A percentile compares a stretch with the other conserved stretches of the same genome.
phyloP scores from a whole-genome alignment of 768 basidiomycete species.

The Amanita muscaria region DNA sequence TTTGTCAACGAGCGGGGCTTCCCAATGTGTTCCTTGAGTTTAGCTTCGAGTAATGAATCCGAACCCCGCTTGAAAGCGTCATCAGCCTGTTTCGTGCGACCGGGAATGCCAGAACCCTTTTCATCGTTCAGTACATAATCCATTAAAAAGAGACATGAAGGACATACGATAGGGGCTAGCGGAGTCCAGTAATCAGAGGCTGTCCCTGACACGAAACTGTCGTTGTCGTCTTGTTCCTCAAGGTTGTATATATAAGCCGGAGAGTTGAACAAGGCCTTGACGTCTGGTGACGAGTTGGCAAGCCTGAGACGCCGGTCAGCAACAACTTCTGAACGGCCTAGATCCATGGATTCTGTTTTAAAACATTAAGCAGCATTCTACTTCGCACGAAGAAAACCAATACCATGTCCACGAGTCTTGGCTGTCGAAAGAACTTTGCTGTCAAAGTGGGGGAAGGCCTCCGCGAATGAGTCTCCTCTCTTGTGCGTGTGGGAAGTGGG shows the following conservation, averaged over 20 bases:
- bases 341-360: constrained; percentile 61
- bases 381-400: constrained; percentile 6
- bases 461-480: constrained; percentile 87
- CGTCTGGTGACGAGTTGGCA: constrained; percentile 87
- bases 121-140: constrained; percentile 10
- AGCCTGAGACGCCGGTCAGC: constrained; percentile 69
- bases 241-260: constrained; percentile 77
- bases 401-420: constrained; percentile 55
- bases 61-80: constrained; percentile 76
- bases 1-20: constrained; percentile 80
- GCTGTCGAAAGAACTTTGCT: constrained; percentile 85
- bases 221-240: constrained; percentile 57
- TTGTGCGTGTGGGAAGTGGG: constrained; percentile 66
- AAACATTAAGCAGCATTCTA: constrained; percentile 1
- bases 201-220: constrained; percentile 50
- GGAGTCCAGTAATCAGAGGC: constrained; percentile 70
- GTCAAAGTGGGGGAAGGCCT: constrained; percentile 94
- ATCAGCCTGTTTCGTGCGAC: constrained; percentile 61
- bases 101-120: constrained; percentile 62
- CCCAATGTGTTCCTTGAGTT: constrained; percentile 65
- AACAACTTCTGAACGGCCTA: constrained; percentile 63
- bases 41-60: constrained; percentile 76
- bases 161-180: constrained; percentile 63
- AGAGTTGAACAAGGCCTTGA: constrained; percentile 89
- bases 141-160: constrained; percentile 2